Base-by-base conservation (phyloP, 345 rosid genomes). In the Toxicodendron radicans region DNA sequence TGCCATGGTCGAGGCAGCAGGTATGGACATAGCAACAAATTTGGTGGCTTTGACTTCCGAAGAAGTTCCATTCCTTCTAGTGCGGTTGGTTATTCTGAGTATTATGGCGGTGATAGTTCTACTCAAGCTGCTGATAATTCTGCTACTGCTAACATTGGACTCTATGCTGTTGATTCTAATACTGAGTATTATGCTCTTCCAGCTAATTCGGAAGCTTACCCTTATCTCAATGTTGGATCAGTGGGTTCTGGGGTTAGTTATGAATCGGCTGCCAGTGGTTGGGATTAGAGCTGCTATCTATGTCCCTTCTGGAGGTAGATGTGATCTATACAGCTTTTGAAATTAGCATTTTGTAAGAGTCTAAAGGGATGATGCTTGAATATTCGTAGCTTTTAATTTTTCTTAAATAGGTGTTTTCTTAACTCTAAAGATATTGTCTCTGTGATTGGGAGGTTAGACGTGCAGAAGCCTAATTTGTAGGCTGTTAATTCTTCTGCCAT, bases 41-140 rank as follows among this genome's bases (percentile, higher is more conserved):
- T 82, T 67, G 87, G 89, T 12, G 89, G 86, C 24, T 75, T 67
- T 23, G 92, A 89, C 81, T 83, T 60, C 41, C 83, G 89, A 10
- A 77, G 60, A 24, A 80, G 82, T 52, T 23, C 51, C 51, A 59
- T 73, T 24, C 58, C 62, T 63, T 35, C 77, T 20, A 38, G 27
- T 54, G 63, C 56, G 13, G 51, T 41, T 79, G 45, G 30, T n/a
- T 74, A 64, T 46, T 43, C 38, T 60, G 30, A 41, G 14, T 21
- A 70, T 58, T 53, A 68, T 30, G 49, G 61, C 52, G 71, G 17
- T 30, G 45, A 70, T 43, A 10, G 9, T 67, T 53, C 53, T 59
- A 24, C 0, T 30, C 51, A 62, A 0, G 21, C 45, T 68, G 49
- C 46, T 57, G 71, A 61, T 65, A 57, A 57, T 33, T n/a, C 10